A percentile compares a stretch with the other conserved stretches of the same genome.
These are phyloP conservation scores for Rugosomyces carneus DNA, from an alignment of 1,284 basidiomycete genomes.

Conservation along the genomic window DNA sequence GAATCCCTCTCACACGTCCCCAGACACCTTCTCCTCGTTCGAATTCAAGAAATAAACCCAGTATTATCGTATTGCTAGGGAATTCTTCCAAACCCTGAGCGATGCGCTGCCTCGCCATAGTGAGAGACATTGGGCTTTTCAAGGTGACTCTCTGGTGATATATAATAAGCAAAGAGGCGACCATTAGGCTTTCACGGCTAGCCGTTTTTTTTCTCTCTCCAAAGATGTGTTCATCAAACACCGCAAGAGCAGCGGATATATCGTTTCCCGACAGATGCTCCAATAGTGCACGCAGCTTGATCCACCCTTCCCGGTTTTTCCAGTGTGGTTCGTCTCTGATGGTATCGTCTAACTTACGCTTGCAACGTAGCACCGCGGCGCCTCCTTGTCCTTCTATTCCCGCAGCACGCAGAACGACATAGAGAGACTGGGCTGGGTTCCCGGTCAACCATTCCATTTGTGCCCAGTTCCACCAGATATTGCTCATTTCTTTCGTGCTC, in stretches of 20 bases:
- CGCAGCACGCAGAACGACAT: slow-evolving; percentile 48
- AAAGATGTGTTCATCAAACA: slow-evolving; percentile 41
- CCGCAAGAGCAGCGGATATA: slow-evolving; percentile 33
- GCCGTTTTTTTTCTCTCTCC: slow-evolving; percentile 23
- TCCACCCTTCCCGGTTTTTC: slow-evolving; percentile 57
- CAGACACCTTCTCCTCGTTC: slow-evolving; percentile 72
- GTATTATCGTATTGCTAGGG: slow-evolving; percentile 66
- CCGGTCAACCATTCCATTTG: slow-evolving; percentile 83
- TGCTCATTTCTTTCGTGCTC: slow-evolving; percentile 31
- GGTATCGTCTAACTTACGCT: slow-evolving; percentile 50
- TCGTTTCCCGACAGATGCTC: slow-evolving; percentile 50
- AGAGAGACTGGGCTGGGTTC: slow-evolving; percentile 41
- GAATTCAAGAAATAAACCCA: slow-evolving; percentile 74
- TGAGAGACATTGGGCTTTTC: slow-evolving; percentile 53
- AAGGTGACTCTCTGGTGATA: slow-evolving; percentile 56
- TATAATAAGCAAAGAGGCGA: slow-evolving; percentile 53
- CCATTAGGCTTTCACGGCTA: slow-evolving; percentile 53
- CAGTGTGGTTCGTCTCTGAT: slow-evolving; percentile 28
- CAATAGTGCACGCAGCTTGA: slow-evolving; percentile 56
- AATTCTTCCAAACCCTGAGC: slow-evolving; percentile 51
- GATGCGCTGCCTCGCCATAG: slow-evolving; percentile 52
- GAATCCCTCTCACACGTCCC: slow-evolving; percentile 54
- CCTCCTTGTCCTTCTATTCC: slow-evolving; percentile 46
- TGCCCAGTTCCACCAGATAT: slow-evolving; percentile 85
- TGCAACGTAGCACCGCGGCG: slow-evolving; percentile 51